Evolutionary conservation across 768 basidiomycete genomes (phyloP).

Genomic region (Rhodotorula diobovata): DNA sequence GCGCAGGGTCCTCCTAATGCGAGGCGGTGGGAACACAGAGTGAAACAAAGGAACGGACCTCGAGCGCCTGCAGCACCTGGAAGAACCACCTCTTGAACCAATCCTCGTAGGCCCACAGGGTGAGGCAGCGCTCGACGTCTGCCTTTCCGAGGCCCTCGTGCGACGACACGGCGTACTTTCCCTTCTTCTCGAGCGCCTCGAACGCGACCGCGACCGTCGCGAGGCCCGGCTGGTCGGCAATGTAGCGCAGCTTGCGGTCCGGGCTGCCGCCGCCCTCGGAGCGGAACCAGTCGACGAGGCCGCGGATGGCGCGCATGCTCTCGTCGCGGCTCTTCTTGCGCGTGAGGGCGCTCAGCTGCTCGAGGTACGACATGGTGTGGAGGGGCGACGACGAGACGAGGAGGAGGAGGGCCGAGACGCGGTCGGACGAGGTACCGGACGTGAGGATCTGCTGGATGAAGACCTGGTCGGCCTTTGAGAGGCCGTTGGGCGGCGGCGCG

Average conservation of each 20-base stretch:
- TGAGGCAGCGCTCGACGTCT: slow-evolving; percentile 52
- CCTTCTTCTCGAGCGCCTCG: slow-evolving; percentile 16
- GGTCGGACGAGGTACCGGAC: slow-evolving; percentile 84
- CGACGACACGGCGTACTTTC: slow-evolving; percentile 52
- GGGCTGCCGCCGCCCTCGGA: slow-evolving; percentile 60
- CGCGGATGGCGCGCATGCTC: slow-evolving; percentile 79
- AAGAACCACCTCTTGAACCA: slow-evolving; percentile 98
- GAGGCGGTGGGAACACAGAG: neutral
- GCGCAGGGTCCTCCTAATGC: neutral
- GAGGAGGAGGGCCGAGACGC: slow-evolving; percentile 82
- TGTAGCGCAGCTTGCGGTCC: slow-evolving; percentile 63
- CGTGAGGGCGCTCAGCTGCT: slow-evolving; percentile 35
- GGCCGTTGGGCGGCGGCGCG: slow-evolving; percentile 39
- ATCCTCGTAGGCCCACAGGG: slow-evolving; percentile 90
- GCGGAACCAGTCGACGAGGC: slow-evolving; percentile 95
- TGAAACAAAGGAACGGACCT: slow-evolving; percentile 53
- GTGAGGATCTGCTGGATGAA: slow-evolving; percentile 82
- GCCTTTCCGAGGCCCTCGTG: slow-evolving; percentile 57
- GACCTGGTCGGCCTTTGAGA: slow-evolving; percentile 40
- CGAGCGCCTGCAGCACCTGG: slow-evolving; percentile 78
- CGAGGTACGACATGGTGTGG: slow-evolving; percentile 39
- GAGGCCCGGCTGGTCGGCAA: slow-evolving; percentile 57
- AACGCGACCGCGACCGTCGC: slow-evolving; percentile 29
- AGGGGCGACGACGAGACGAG: slow-evolving; percentile 59
- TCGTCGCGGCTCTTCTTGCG: slow-evolving; percentile 76